Conservation (phyloP, 306 rosid species). For the Acacia melanoxylon region DNA sequence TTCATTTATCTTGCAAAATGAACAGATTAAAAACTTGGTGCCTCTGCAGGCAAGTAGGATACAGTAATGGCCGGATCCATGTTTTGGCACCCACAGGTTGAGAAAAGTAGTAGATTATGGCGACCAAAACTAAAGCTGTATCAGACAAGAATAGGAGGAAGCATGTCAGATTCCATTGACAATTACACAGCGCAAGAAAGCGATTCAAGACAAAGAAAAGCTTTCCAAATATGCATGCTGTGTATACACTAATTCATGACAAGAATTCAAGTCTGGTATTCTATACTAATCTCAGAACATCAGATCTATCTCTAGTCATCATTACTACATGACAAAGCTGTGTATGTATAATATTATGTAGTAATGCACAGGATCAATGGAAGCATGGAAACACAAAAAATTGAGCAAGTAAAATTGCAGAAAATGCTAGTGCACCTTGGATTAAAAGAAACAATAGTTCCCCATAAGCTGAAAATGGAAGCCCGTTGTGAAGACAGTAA, state of each 20-base stretch:
- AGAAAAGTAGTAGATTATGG: constrained; percentile 87
- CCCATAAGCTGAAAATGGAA: constrained; percentile 93
- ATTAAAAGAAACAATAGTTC: constrained; percentile 81
- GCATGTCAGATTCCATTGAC: constrained; percentile 37
- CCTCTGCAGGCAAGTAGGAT: constrained; percentile 55
- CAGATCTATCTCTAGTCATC: neutral
- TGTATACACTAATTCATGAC: neutral
- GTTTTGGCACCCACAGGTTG: constrained; percentile 67
- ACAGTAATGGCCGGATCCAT: constrained; percentile 84
- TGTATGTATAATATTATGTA: neutral
- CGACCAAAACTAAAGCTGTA: constrained; percentile 78
- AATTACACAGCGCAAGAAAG: constrained; percentile 14
- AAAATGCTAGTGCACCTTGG: constrained; percentile 57
- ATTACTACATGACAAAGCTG: neutral
- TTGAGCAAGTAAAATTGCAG: neutral
- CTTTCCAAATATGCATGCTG: neutral
- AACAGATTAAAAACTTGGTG: constrained; percentile 23
- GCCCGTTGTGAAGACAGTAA: constrained; percentile 88
- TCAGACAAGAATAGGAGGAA: constrained; percentile 34
- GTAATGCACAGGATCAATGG: neutral
- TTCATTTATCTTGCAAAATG: constrained; percentile 27
- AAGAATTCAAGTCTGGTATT: neutral
- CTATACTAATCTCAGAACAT: constrained; percentile 10
- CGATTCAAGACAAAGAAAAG: constrained; percentile 18
- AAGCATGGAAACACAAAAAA: neutral